Base-by-base conservation (phyloP, 805 yeast species). In the Wickerhamiella occidentalis region DNA sequence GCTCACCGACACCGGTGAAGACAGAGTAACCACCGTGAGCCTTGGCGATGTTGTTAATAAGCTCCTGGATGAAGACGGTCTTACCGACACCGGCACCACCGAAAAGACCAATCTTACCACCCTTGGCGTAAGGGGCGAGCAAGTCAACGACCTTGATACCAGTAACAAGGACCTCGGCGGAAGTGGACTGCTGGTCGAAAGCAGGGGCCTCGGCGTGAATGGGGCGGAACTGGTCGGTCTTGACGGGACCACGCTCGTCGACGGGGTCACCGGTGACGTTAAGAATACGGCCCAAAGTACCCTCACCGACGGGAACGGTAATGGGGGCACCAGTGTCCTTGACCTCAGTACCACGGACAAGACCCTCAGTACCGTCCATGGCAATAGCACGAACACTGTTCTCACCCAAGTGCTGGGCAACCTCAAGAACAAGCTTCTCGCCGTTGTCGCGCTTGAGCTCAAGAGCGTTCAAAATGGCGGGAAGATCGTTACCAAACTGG, bases 1-100 rank as follows among this genome's bases (percentile, higher is more conserved):
- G 85, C 79, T 92, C 98, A 82, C 98, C 98, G 75, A 90, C 98
- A 87, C 98, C 98, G 67, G 96, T 84, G 83, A 90, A 90, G 62
- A 90, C 97, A 52, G 97, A 90, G 94, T 90, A 90, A 84, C 97
- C 97, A 86, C 97, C 98, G 74, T 90, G 97, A 68, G 98, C 97
- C 80, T 90, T 92, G 71, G 98, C 98, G 69, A 90, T 92, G 81
- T 90, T 90, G 88, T 92, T 90, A 74, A 90, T 90, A 78, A 90
- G 81, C 78, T 90, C 98, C 80, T 90, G 98, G 76, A 90, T 90
- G 77, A 90, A 90, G 58, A 90, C 98, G 74, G 98, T 90, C 77
- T 90, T 90, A 77, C 98, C 98, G 85, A 90, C 98, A 90, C 98
- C 98, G 74, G 98, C 98, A 90, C 98, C 98, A 79, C 98, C 98